Evolutionary conservation across 352 stramenopile genomes (phyloP).

Genomic region (Phytophthora chlamydospora): DNA sequence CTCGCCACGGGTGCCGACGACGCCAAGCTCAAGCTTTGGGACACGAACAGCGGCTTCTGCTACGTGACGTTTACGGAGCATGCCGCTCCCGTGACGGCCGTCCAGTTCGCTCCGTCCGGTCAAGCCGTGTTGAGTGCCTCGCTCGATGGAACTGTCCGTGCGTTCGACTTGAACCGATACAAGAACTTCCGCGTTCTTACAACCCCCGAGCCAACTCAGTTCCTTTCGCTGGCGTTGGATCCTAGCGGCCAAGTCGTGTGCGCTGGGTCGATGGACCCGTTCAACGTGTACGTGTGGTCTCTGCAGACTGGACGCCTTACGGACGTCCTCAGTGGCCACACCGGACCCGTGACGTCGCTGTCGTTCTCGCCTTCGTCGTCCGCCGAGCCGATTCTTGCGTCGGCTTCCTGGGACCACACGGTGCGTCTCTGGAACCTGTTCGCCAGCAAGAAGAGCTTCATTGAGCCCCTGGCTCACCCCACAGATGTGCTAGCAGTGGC

Average conservation of each 20-base stretch:
- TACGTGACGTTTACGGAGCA: constrained; percentile 99
- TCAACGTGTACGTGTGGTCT: constrained; percentile 99
- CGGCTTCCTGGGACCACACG: constrained; percentile 98
- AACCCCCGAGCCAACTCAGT: constrained; percentile 96
- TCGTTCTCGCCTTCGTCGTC: constrained; percentile 89
- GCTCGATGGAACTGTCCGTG: constrained; percentile 98
- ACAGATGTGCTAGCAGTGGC: constrained; percentile 97
- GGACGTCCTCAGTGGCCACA: constrained; percentile 98
- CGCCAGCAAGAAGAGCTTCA: constrained; percentile 95
- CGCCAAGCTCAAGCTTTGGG: constrained; percentile 99
- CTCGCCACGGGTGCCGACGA: constrained; percentile 98
- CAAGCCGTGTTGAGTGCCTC: constrained; percentile 96
- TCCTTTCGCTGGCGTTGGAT: constrained; percentile 98
- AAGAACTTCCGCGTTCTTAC: constrained; percentile 99
- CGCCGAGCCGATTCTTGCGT: constrained; percentile 91
- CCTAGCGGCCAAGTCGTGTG: constrained; percentile 95
- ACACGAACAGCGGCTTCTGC: constrained; percentile 97
- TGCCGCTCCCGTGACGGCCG: constrained; percentile 94
- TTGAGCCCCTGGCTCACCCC: constrained; percentile 96
- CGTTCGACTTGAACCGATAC: constrained; percentile 99
- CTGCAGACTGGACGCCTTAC: constrained; percentile 96
- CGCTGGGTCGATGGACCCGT: constrained; percentile 95
- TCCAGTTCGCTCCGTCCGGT: constrained; percentile 93
- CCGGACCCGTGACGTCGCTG: constrained; percentile 96
- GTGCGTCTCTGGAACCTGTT: constrained; percentile 99